A percentile compares a stretch with the other conserved stretches of the same genome.
Conservation (phyloP, 306 rosid species). For the Trifolium repens region DNA sequence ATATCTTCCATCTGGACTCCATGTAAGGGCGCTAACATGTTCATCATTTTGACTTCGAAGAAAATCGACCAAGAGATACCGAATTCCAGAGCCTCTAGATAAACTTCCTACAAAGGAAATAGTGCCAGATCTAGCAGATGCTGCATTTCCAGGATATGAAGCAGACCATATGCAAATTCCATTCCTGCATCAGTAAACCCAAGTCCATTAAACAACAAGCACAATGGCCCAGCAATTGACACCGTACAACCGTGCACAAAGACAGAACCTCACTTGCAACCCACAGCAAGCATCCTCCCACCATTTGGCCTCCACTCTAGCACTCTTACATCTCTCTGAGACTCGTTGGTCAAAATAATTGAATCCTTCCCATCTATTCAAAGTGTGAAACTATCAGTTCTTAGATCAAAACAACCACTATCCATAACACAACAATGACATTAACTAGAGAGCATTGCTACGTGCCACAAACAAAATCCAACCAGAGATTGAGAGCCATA, state of each 20-base stretch:
- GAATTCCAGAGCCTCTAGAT: conserved; percentile 85
- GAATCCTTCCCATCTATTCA: conserved; percentile 84
- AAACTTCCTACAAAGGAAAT: conserved; percentile 75
- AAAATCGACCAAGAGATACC: conserved; percentile 82
- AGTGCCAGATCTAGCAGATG: conserved; percentile 80
- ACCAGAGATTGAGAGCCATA: background rate
- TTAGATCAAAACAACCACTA: conserved; percentile 1
- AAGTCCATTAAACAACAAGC: conserved; percentile 36
- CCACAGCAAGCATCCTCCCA: conserved; percentile 76
- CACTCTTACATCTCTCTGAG: conserved; percentile 71
- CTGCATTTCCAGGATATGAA: conserved; percentile 86
- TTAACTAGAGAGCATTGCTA: background rate
- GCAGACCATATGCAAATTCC: conserved; percentile 94
- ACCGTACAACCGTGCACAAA: conserved; percentile 31
- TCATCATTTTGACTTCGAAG: conserved; percentile 70
- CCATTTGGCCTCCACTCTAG: conserved; percentile 96
- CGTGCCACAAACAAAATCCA: background rate
- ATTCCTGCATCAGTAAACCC: conserved; percentile 54
- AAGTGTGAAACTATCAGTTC: conserved; percentile 27
- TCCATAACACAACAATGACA: conserved; percentile 5
- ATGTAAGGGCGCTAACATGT: conserved; percentile 81
- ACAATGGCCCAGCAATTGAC: background rate
- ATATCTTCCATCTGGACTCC: conserved; percentile 99
- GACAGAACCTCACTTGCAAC: conserved; percentile 82
- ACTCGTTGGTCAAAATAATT: conserved; percentile 70